Base-by-base conservation (phyloP, 2,329 filamentous ascomycete genomes). In the Colletotrichum sp. region DNA sequence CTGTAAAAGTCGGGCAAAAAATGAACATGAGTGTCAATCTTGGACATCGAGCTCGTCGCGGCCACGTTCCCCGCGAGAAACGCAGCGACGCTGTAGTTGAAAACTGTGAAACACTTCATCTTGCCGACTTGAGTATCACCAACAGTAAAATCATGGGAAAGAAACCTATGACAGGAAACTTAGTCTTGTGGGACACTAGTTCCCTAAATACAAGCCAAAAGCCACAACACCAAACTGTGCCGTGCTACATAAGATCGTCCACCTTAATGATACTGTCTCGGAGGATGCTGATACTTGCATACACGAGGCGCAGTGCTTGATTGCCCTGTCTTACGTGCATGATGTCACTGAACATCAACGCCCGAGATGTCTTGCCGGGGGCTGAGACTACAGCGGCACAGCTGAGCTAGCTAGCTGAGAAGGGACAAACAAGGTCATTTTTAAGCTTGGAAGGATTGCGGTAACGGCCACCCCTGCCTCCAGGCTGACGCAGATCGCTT, bases 1-100 rank as follows among this genome's bases (percentile, higher is more conserved):
- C 59, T 67, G 19, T 81, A 81, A 32, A 81, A 81, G 60, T 79
- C 78, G 3, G 80, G 80, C 3, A 81, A 2, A 52, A 75, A 80
- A 44, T 81, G 80, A 8, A 78, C 71, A 61, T 81, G 80, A 2
- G 77, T 76, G n/a, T 81, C 80, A 5, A 81, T 74, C 55, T 80
- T 80, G n/a, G n/a, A 16, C 4, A 13, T 60, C 7, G 55, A 39
- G 13, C 19, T 61, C 5, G 19, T 27, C 2, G 57, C 68, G 5
- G 27, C 60, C 6, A 12, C n/a, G 1, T 0, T 27, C 9, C 7
- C 16, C 19, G 30, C 16, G 16, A 11, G n/a, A 15, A 52, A 7
- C 9, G 1, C 19, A 0, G 3, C 0, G 6, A 39, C 7, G 13
- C 16, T 16, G 22, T 15, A 27, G 3, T 12, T 57, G 28, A 36